phyloP scores from a whole-genome alignment of 192 early-diverging fungal species.

The Coemansia sp. region DNA sequence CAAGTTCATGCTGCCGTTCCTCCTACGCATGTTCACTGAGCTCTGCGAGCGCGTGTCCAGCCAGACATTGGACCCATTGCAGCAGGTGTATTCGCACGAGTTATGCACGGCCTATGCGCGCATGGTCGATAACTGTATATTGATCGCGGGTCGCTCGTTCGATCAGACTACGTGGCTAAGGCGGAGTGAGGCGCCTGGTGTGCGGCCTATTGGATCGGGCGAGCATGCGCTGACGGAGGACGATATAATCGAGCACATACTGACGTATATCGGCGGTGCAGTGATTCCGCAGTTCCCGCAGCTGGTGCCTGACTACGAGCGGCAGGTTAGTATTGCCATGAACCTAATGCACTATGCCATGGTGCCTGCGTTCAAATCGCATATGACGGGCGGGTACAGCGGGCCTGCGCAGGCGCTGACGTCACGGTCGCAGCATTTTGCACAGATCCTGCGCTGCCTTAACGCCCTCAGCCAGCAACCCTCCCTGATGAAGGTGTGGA shows the following conservation, averaged over 20 bases:
- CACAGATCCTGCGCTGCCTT: constrained; percentile 39
- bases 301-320: constrained; percentile 78
- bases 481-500: constrained; percentile 50
- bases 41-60: constrained; percentile 40
- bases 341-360: constrained; percentile 88
- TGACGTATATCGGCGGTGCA: constrained; percentile 26
- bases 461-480: constrained; percentile 40
- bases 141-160: constrained; percentile 75
- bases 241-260: constrained; percentile 69
- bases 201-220: constrained; percentile 13
- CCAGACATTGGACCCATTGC: constrained; percentile 18
- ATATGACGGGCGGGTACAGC: constrained; percentile 56
- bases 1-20: constrained; percentile 43
- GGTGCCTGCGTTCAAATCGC: constrained; percentile 68
- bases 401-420: constrained; percentile 36
- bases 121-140: constrained; percentile 73
- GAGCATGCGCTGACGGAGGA: constrained; percentile 64
- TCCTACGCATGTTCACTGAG: constrained; percentile 53
- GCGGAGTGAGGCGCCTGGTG: constrained; percentile 12
- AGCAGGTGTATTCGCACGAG: constrained; percentile 28
- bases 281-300: constrained; percentile 73
- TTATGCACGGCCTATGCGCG: constrained; percentile 37
- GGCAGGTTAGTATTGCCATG: constrained; percentile 62
- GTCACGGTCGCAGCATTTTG: constrained; percentile 44
- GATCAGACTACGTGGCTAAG: constrained; percentile 62